Conservation (phyloP, 495 filamentous ascomycete species). For the Tuber calosporum region DNA sequence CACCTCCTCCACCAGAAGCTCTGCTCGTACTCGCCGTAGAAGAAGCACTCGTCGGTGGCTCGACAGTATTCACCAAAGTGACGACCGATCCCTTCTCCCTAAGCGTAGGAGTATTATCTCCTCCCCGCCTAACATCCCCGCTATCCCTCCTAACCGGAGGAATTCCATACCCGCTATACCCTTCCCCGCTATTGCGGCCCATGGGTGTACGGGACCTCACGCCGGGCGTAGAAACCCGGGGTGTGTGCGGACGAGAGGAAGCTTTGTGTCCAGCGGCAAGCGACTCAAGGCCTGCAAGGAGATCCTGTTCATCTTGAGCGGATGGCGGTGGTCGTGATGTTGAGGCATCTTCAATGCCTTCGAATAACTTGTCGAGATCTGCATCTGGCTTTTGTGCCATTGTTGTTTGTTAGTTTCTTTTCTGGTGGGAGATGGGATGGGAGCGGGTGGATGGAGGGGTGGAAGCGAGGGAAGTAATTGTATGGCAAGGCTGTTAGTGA, state of each 20-base stretch:
- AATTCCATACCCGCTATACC: slow-evolving; percentile 34
- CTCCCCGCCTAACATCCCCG: slow-evolving; percentile 23
- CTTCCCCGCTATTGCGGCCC: slow-evolving; percentile 28
- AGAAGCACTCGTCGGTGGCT: slow-evolving; percentile 33
- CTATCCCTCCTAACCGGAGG: slow-evolving; percentile 29
- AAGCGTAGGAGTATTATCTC: slow-evolving; percentile 43
- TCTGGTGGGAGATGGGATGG: not conserved
- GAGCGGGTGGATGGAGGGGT: not conserved
- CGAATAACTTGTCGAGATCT: slow-evolving; percentile 76
- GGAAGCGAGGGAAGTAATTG: not conserved
- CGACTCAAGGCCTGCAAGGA: slow-evolving; percentile 78
- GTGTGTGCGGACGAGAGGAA: slow-evolving; percentile 72
- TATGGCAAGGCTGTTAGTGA: not conserved
- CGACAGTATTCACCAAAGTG: slow-evolving; percentile 28
- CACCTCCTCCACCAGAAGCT: slow-evolving; percentile 51
- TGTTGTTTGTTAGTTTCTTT: not conserved
- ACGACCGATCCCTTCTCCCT: slow-evolving; percentile 22
- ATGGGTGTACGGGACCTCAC: slow-evolving; percentile 38
- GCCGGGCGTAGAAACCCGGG: slow-evolving; percentile 50
- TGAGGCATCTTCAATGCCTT: slow-evolving; percentile 56
- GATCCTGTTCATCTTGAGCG: slow-evolving; percentile 54
- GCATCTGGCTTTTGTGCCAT: slow-evolving; percentile 51
- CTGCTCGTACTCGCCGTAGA: slow-evolving; percentile 24
- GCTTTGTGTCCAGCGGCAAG: slow-evolving; percentile 56
- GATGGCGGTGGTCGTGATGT: slow-evolving; percentile 32